These are phyloP conservation scores for Boletus rex-veris DNA, from an alignment of 768 basidiomycete genomes.

Conservation along the genomic window DNA sequence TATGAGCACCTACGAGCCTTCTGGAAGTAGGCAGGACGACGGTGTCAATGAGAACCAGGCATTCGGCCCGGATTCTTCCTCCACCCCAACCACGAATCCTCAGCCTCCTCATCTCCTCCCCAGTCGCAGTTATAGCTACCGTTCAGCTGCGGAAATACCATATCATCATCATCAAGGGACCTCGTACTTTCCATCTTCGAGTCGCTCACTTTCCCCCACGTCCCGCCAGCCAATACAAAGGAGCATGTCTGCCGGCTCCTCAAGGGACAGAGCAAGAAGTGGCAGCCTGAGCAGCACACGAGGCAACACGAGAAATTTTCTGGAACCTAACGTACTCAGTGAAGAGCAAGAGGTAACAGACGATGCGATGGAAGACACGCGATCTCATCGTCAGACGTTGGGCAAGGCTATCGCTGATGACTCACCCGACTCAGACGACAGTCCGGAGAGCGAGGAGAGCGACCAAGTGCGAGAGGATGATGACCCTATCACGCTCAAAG, in stretches of 20 bases:
- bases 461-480: conserved; percentile 44
- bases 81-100: conserved; percentile 37
- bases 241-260: conserved; percentile 51
- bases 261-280: conserved; percentile 51
- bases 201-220: conserved; percentile 44
- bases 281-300: conserved; percentile 60
- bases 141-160: conserved; percentile 56
- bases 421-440: conserved; percentile 39
- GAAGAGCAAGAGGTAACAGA: conserved; percentile 52
- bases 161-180: conserved; percentile 63
- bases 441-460: conserved; percentile 32
- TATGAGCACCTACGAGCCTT: conserved; percentile 17
- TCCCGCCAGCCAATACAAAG: conserved; percentile 43
- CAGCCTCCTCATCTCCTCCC: conserved; percentile 36
- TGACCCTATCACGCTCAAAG: conserved; percentile 89
- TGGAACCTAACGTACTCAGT: conserved; percentile 43
- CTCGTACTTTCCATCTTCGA: conserved; percentile 52
- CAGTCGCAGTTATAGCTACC: conserved; percentile 51
- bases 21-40: conserved; percentile 25
- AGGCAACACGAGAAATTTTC: conserved; percentile 41
- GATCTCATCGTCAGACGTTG: conserved; percentile 12
- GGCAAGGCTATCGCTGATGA: conserved; percentile 47
- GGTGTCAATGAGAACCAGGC: conserved; percentile 32
- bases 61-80: conserved; percentile 37
- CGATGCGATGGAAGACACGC: conserved; percentile 31